Conservation (phyloP, 192 early-diverging fungal genomes). For the Coemansia sp. region DNA sequence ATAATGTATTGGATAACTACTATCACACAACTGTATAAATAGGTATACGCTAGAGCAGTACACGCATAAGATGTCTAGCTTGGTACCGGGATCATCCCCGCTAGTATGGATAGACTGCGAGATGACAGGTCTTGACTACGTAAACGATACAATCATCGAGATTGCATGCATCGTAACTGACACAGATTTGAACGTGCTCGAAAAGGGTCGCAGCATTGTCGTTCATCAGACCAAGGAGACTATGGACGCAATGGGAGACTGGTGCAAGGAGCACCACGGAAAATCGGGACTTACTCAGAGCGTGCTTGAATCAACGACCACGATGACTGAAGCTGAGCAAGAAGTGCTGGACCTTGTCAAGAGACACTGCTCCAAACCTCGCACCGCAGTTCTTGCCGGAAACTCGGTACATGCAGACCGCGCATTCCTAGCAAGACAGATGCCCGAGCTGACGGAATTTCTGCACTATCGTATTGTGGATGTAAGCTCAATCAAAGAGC, state of each 20-base stretch:
- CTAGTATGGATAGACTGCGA: conserved; percentile 54
- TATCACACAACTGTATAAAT: no score
- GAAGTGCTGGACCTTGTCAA: conserved; percentile 74
- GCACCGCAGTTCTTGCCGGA: conserved; percentile 77
- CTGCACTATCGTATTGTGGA: conserved; percentile 87
- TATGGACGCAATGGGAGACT: conserved; percentile 88
- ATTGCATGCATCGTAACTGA: conserved; percentile 90
- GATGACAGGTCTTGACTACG: conserved; percentile 53
- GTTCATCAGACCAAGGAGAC: conserved; percentile 70
- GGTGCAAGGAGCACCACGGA: conserved; percentile 87
- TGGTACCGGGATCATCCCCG: conserved; percentile 9
- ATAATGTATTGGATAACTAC: neutral
- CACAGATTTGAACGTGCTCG: conserved; percentile 78
- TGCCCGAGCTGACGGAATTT: conserved; percentile 69
- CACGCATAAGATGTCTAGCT: no score
- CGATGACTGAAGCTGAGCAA: conserved; percentile 66
- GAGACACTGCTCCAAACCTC: conserved; percentile 58
- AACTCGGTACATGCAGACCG: conserved; percentile 94
- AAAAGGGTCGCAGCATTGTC: conserved; percentile 68
- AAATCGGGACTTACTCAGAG: conserved; percentile 76
- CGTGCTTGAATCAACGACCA: conserved; percentile 66
- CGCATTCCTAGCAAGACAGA: conserved; percentile 75
- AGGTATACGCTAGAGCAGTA: no score
- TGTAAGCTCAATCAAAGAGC: conserved; percentile 90
- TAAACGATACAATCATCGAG: conserved; percentile 81